Base-by-base conservation (phyloP, 345 rosid genomes). In the Ceriops decandra region DNA sequence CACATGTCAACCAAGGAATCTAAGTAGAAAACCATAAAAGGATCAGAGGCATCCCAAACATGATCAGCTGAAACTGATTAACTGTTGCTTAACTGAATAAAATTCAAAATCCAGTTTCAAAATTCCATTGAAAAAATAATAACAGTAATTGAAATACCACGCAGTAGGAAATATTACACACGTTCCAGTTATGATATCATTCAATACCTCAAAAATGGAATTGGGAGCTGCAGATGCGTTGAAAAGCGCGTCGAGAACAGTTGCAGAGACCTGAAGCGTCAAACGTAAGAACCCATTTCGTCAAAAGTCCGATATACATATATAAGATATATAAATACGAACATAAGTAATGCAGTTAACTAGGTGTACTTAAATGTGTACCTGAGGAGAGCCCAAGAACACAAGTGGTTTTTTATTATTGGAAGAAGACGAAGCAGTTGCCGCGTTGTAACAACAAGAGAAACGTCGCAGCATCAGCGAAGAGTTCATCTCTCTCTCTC, bases 351-450 rank as follows among this genome's bases (percentile, higher is more conserved):
- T 19, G 26, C 26, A 2, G 57, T 20, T 7, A 1, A 26, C n/a
- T 52, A 6, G n/a, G 24, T 52, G 13, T 10, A 52, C 10, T n/a
- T n/a, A 54, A 54, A n/a, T 21, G 57, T 8, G 15, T 31, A 88
- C 99, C 89, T 89, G 82, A 75, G 98, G 97, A 76, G 99, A 88
- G 67, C 97, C 99, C 68, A 95, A 64, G 86, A 95, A 91, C 76
- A 91, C 88, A 47, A 91, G 87, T 8, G 91, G 76, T 72, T 84
- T 91, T 82, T 87, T 91, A 85, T 76, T 86, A 32, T 86, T 77
- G 52, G 80, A 68, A 59, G 74, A 49, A 74, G 84, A 19, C 31
- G 81, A 66, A 70, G 87, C 38, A 10, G 80, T 13, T 15, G 79
- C 67, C 65, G 76, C 17, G 58, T 22, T 35, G 76, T 66, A 76